Evolutionary conservation across 2,329 filamentous ascomycete species (phyloP).

Genomic region (Microdochium trichocladiopsis): DNA sequence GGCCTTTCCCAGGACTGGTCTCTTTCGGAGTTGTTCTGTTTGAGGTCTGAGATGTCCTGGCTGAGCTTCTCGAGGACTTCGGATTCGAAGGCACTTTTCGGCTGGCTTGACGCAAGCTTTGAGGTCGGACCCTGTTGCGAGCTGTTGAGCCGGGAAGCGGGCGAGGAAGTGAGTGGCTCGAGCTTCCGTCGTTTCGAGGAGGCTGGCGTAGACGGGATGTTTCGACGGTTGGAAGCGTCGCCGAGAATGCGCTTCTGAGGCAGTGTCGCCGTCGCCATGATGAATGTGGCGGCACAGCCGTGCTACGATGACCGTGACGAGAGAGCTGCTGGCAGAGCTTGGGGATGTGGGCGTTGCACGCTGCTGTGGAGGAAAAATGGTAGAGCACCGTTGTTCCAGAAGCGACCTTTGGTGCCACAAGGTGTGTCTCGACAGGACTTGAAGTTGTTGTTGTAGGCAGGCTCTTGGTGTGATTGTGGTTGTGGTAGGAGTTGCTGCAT

Average conservation of each 20-base stretch:
- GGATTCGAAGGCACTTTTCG: conserved; percentile 87
- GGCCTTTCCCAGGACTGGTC: conserved; percentile 84
- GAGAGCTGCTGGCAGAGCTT: background rate
- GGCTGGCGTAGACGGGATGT: conserved; percentile 47
- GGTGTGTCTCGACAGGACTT: no score
- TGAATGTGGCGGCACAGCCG: conserved; percentile 1
- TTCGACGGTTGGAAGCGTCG: conserved; percentile 59
- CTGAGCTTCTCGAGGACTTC: conserved; percentile 94
- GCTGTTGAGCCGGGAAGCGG: conserved; percentile 50
- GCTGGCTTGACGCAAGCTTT: conserved; percentile 65
- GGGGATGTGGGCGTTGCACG: no score
- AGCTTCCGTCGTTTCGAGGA: conserved; percentile 79
- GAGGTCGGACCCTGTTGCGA: conserved; percentile 56
- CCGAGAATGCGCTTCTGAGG: conserved; percentile 69
- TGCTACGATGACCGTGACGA: background rate
- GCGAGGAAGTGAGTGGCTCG: conserved; percentile 52
- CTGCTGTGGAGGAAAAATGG: no score
- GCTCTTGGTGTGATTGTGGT: no score
- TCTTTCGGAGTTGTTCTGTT: conserved; percentile 81
- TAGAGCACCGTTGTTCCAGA: no score
- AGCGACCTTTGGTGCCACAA: no score
- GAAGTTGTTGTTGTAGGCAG: no score
- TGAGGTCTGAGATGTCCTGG: conserved; percentile 82
- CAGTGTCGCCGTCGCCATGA: conserved; percentile 43
- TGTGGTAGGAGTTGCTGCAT: no score